Evolutionary conservation across 768 basidiomycete genomes (phyloP).

Genomic region (Dioszegia aurantiaca): DNA sequence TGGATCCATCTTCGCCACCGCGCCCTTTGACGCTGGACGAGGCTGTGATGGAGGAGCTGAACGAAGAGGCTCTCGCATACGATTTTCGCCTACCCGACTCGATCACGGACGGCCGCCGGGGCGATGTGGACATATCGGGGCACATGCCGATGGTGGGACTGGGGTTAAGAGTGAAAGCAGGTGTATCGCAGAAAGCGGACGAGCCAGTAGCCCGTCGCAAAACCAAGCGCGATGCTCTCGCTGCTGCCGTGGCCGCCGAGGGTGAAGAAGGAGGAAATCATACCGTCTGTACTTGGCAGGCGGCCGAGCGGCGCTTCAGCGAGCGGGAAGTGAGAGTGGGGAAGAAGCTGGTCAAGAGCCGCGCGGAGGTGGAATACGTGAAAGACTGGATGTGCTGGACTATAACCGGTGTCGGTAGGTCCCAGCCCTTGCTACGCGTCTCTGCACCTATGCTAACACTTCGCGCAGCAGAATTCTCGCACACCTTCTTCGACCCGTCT

Average conservation of each 20-base stretch:
- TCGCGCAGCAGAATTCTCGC: constrained; percentile 57
- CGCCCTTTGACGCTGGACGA: constrained; percentile 16
- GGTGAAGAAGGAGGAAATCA: constrained; percentile 26
- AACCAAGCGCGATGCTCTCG: constrained; percentile 39
- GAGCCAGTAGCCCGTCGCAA: constrained; percentile 19
- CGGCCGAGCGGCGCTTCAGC: constrained; percentile 5
- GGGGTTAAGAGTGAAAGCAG: too few species aligned
- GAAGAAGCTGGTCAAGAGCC: constrained; percentile 7
- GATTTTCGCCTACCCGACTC: background rate
- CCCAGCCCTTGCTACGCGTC: background rate
- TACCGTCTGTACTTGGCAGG: constrained; percentile 30
- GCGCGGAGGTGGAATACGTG: constrained; percentile 67
- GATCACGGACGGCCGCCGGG: too few species aligned
- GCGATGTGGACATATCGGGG: too few species aligned
- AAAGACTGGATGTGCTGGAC: constrained; percentile 96
- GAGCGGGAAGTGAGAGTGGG: constrained; percentile 6
- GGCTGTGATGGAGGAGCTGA: background rate
- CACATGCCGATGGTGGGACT: too few species aligned
- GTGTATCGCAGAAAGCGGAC: background rate
- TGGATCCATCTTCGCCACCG: background rate
- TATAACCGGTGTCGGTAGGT: constrained; percentile 84
- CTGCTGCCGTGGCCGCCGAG: constrained; percentile 32
- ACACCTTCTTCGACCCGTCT: constrained; percentile 75
- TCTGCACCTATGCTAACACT: background rate
- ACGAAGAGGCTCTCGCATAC: constrained; percentile 1